Evolutionary conservation across 805 yeast species (phyloP).

Genomic region (Lipomyces orientalis): DNA sequence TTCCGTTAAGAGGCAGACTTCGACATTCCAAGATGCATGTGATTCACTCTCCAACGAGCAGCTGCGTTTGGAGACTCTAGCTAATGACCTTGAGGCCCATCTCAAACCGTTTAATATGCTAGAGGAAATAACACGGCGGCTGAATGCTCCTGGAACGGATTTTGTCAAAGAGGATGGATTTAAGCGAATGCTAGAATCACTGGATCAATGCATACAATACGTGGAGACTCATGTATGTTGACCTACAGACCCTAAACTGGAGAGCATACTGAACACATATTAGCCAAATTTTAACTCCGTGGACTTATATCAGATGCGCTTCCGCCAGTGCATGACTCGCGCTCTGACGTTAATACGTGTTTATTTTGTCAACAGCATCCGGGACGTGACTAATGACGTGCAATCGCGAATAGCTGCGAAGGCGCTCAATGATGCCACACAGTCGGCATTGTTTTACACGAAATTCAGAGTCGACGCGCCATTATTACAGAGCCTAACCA

Average conservation of each 20-base stretch:
- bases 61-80: constrained; percentile 50
- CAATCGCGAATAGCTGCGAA: constrained; percentile 34
- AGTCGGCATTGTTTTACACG: constrained; percentile 69
- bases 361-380: constrained; percentile 55
- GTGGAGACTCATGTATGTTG: constrained; percentile 51
- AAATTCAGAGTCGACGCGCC: constrained; percentile 60
- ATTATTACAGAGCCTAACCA: constrained; percentile 47
- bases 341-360: constrained; percentile 76
- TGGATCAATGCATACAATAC: constrained; percentile 73
- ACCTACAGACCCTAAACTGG: background rate
- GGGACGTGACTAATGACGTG: constrained; percentile 39
- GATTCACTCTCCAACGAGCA: constrained; percentile 57
- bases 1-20: constrained; percentile 65
- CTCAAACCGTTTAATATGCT: constrained; percentile 70
- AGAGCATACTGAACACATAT: background rate
- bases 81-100: constrained; percentile 54
- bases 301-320: constrained; percentile 70
- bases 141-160: constrained; percentile 73
- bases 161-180: constrained; percentile 67
- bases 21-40: constrained; percentile 65
- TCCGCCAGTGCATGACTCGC: constrained; percentile 82
- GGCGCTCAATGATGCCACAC: constrained; percentile 51
- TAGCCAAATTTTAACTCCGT: constrained; percentile 66
- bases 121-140: constrained; percentile 68
- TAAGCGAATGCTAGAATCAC: constrained; percentile 55